These are phyloP conservation scores for Gossypium sturtianum DNA, from an alignment of 345 rosid genomes.

Conservation along the genomic window DNA sequence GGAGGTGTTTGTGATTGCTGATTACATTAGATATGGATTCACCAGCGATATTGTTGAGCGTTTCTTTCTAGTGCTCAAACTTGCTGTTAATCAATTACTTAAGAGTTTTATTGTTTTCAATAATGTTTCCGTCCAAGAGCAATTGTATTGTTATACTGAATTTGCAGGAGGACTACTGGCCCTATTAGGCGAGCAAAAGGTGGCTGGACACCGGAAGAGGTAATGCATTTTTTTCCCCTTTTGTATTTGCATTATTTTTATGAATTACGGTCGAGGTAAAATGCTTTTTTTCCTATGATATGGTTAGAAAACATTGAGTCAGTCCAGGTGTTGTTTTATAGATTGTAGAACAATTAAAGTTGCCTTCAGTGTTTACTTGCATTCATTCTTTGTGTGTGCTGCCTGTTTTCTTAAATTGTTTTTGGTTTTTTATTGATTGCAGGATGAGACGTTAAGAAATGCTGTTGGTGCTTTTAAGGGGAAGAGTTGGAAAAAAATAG, in stretches of 20 bases:
- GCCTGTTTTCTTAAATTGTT: not conserved
- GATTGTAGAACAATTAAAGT: not conserved
- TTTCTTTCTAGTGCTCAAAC: not conserved
- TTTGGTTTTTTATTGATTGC: slow-evolving; percentile 14
- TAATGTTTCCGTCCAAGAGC: not conserved
- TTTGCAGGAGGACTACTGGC: slow-evolving; percentile 84
- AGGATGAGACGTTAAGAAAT: slow-evolving; percentile 82
- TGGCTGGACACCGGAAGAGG: slow-evolving; percentile 91
- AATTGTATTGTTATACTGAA: slow-evolving; percentile 14
- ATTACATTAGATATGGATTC: not conserved
- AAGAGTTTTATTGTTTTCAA: slow-evolving; percentile 11
- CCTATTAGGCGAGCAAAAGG: slow-evolving; percentile 98
- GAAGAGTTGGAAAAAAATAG: slow-evolving; percentile 91
- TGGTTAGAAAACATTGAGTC: not conserved
- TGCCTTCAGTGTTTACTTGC: not conserved
- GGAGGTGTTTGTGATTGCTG: not conserved
- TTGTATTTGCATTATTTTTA: not conserved
- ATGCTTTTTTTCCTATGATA: not conserved
- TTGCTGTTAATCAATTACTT: not conserved
- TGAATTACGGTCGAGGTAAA: not conserved
- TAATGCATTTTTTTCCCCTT: slow-evolving; percentile 15
- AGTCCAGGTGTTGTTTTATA: not conserved
- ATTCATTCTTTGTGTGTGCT: not conserved
- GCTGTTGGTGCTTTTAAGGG: slow-evolving; percentile 71
- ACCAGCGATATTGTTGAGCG: not conserved